Conservation (phyloP, 257 asterid species). For the Orobanche coerulescens region DNA sequence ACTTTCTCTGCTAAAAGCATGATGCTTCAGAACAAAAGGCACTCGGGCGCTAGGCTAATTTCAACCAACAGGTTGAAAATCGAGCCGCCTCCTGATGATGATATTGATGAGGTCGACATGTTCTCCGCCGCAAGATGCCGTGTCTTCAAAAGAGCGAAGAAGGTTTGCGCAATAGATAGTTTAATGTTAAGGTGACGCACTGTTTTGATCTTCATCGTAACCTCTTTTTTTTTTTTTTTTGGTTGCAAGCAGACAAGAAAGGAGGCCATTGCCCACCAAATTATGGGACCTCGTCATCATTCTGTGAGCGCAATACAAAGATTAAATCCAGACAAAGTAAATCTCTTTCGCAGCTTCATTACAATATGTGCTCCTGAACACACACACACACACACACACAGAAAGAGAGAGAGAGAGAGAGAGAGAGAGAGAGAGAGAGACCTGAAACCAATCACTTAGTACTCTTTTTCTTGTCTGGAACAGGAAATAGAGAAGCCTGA, state of each 20-base stretch:
- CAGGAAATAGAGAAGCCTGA: constrained; percentile 70
- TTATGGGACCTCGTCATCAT: constrained; percentile 77
- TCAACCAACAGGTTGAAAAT: constrained; percentile 67
- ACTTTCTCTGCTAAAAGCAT: constrained; percentile 71
- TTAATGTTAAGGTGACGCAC: neutral
- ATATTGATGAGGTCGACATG: constrained; percentile 54
- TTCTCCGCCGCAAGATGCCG: constrained; percentile 84
- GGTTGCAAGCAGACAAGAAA: constrained; percentile 42
- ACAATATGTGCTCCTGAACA: neutral
- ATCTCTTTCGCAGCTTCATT: constrained; percentile 17
- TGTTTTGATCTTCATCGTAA: constrained; percentile 14
- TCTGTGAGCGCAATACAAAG: constrained; percentile 43
- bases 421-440: neutral
- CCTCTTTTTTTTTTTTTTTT: constrained; percentile 27
- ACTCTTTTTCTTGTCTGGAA: constrained; percentile 18
- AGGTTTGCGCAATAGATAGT: constrained; percentile 35
- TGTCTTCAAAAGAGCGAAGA: constrained; percentile 43
- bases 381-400: too few species aligned
- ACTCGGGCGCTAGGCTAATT: constrained; percentile 70
- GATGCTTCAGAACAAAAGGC: constrained; percentile 66
- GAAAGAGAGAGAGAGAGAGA: neutral
- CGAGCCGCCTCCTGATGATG: constrained; percentile 53
- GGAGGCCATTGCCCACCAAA: constrained; percentile 66
- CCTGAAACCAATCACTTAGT: constrained; percentile 11
- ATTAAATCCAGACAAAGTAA: constrained; percentile 57